Percentiles rank a stretch among this genome's conserved stretches.
phyloP scores from a whole-genome alignment of 2,329 filamentous ascomycete genomes.

The Microascus cirrosus region DNA sequence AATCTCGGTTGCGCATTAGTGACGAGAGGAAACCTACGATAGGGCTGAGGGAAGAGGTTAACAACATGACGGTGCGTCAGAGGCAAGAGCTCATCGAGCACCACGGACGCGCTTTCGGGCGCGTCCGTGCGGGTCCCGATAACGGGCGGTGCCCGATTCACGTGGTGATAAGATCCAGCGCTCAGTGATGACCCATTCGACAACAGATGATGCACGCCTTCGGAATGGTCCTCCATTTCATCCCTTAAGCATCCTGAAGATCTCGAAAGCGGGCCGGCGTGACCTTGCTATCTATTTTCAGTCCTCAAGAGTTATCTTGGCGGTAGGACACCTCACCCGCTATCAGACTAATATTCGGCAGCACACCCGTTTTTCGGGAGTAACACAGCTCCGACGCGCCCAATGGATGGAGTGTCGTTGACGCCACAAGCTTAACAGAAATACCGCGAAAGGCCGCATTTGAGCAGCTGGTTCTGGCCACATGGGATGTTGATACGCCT shows the following conservation, averaged over 20 bases:
- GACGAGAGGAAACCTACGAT: background rate
- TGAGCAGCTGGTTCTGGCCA: too few species aligned
- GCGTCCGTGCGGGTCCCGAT: background rate
- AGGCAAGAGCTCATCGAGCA: background rate
- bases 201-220: background rate
- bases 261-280: background rate
- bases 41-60: background rate
- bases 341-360: too few species aligned
- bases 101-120: background rate
- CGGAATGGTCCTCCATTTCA: background rate
- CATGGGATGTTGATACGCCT: too few species aligned
- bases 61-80: background rate
- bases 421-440: too few species aligned
- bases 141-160: background rate
- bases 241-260: background rate
- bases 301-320: background rate
- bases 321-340: background rate
- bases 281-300: background rate
- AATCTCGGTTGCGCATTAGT: background rate
- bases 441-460: too few species aligned
- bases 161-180: background rate
- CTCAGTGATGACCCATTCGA: background rate
- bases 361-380: too few species aligned
- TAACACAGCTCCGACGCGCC: too few species aligned
- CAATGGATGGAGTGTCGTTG: too few species aligned